Conservation (phyloP, 345 rosid genomes). For the Salix viminalis region DNA sequence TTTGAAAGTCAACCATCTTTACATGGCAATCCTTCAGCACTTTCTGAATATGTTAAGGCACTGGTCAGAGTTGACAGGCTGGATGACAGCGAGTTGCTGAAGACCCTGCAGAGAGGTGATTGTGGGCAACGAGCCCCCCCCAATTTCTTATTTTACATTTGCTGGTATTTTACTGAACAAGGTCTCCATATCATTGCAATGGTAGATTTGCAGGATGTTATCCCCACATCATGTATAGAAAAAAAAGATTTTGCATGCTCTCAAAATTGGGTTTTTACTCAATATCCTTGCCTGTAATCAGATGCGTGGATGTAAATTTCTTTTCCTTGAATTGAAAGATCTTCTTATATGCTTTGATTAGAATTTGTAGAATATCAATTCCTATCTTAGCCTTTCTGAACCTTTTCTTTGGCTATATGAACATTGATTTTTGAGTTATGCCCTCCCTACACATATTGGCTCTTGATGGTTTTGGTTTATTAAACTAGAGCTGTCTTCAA, state of each 20-base stretch:
- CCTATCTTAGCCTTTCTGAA: background rate
- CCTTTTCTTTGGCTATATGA: background rate
- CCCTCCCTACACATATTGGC: background rate
- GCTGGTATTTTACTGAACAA: background rate
- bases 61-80: conserved; percentile 84
- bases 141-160: background rate
- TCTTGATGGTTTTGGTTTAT: background rate
- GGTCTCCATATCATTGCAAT: background rate
- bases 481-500: background rate
- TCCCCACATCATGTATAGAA: background rate
- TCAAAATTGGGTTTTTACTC: background rate
- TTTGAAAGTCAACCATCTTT: conserved; percentile 81
- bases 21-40: conserved; percentile 57
- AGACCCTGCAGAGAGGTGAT: conserved; percentile 79
- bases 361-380: no score
- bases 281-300: background rate
- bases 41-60: conserved; percentile 83
- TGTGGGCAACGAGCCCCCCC: background rate
- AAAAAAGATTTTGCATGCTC: background rate
- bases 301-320: background rate
- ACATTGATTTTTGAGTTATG: no score
- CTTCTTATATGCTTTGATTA: no score
- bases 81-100: conserved; percentile 72
- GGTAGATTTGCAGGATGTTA: background rate
- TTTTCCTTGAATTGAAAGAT: background rate